Evolutionary conservation across 2,329 filamentous ascomycete genomes (phyloP).

Genomic region (Fusarium coicis): DNA sequence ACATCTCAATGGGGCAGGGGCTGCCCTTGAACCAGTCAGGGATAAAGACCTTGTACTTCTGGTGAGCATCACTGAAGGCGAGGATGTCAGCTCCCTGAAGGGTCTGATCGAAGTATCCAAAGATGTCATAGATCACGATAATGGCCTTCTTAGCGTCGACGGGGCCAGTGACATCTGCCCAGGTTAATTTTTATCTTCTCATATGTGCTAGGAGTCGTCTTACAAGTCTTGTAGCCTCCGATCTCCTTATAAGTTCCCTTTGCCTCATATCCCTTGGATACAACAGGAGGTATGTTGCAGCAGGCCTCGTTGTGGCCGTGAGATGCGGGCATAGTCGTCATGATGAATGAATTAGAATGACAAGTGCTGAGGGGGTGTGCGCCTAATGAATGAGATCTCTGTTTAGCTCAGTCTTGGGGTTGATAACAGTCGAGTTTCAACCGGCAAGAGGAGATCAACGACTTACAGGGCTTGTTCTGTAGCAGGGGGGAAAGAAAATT

Average conservation of each 20-base stretch:
- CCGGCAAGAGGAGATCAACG: too few relatives aligned
- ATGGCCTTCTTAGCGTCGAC: conserved; percentile 66
- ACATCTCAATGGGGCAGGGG: conserved; percentile 67
- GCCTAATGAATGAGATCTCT: conserved; percentile 15
- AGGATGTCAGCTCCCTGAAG: conserved; percentile 77
- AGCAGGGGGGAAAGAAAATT: not conserved
- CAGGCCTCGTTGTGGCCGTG: conserved; percentile 66
- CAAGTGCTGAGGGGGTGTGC: conserved; percentile 1
- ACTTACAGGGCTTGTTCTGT: conserved; percentile 1
- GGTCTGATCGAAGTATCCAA: conserved; percentile 76
- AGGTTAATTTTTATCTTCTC: not conserved
- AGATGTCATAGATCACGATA: conserved; percentile 73
- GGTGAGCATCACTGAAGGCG: conserved; percentile 63
- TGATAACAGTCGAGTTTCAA: not conserved
- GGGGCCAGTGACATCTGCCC: conserved; percentile 59
- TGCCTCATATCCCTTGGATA: conserved; percentile 63
- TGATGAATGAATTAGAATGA: conserved; percentile 41
- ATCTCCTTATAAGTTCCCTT: conserved; percentile 68
- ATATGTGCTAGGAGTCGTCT: conserved; percentile 6
- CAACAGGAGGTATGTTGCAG: conserved; percentile 68
- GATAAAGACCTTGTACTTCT: conserved; percentile 86
- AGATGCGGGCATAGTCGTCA: conserved; percentile 63
- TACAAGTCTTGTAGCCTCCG: conserved; percentile 65
- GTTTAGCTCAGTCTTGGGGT: not conserved
- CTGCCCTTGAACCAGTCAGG: conserved; percentile 90